phyloP scores from a whole-genome alignment of 108 stramenopile species.

The Cylindrotheca closterium region DNA sequence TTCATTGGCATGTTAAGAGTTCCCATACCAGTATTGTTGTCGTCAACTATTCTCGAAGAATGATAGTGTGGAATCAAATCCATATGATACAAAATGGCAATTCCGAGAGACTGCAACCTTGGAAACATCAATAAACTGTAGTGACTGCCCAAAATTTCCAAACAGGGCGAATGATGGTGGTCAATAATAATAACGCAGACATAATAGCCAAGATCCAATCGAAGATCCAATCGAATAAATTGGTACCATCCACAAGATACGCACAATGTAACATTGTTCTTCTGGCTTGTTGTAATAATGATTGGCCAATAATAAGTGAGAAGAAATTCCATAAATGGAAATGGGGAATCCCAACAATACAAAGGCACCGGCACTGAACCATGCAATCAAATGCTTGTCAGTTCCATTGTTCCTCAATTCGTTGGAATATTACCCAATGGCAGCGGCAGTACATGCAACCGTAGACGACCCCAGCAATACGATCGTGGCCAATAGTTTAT shows the following conservation, averaged over 20 bases:
- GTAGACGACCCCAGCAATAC: constrained; percentile 69
- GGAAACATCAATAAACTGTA: constrained; percentile 93
- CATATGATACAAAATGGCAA: constrained; percentile 79
- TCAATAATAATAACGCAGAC: constrained; percentile 86
- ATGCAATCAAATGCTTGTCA: constrained; percentile 86
- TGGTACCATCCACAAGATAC: constrained; percentile 94
- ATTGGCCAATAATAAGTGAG: constrained; percentile 87
- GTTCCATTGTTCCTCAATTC: constrained; percentile 82
- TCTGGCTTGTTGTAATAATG: constrained; percentile 91
- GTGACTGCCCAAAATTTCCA: constrained; percentile 95
- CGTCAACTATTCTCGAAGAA: constrained; percentile 35
- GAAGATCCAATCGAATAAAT: constrained; percentile 90
- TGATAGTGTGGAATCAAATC: constrained; percentile 80
- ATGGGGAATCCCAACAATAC: constrained; percentile 90
- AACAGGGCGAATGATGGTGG: constrained; percentile 87
- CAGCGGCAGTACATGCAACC: constrained; percentile 50
- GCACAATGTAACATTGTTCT: constrained; percentile 81
- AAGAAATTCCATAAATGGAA: constrained; percentile 77
- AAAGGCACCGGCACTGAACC: constrained; percentile 90
- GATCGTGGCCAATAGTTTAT: constrained; percentile 63
- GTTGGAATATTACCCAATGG: constrained; percentile 75
- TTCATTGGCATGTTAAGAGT: constrained; percentile 24
- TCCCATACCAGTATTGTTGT: constrained; percentile 16
- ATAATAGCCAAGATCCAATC: constrained; percentile 88
- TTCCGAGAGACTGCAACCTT: constrained; percentile 91